These are phyloP conservation scores for Basipetospora chlamydospora DNA, from an alignment of 2,329 filamentous ascomycete species.

Conservation along the genomic window DNA sequence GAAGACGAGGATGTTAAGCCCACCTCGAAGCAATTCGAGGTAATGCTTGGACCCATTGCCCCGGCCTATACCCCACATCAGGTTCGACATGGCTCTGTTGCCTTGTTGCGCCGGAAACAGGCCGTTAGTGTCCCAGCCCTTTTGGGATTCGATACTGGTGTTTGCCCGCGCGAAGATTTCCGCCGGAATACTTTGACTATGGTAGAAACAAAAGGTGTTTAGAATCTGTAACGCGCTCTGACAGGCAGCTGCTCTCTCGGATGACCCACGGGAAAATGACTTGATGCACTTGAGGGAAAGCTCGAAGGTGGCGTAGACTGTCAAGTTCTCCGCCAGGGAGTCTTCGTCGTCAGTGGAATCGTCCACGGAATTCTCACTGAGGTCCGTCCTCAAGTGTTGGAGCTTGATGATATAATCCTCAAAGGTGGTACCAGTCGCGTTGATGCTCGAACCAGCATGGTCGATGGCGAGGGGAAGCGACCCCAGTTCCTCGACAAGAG, in stretches of 20 bases:
- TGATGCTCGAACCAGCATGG: slow-evolving; percentile 12
- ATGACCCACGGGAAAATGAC: slow-evolving; percentile 8
- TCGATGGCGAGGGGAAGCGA: slow-evolving; percentile 16
- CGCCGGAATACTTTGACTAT: slow-evolving; percentile 11
- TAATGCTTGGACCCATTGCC: slow-evolving; percentile 4
- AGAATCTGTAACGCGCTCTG: slow-evolving; percentile 13
- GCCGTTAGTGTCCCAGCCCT: background rate
- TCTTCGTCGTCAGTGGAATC: too few species aligned
- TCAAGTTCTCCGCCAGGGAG: slow-evolving; percentile 6
- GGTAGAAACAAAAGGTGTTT: slow-evolving; percentile 15
- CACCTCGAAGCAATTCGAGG: background rate
- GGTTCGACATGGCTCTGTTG: background rate
- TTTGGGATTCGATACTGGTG: background rate
- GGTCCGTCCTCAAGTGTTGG: background rate
- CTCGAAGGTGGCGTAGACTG: slow-evolving; percentile 8
- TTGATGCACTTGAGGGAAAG: slow-evolving; percentile 15
- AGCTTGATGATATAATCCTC: slow-evolving; percentile 7
- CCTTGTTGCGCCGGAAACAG: background rate
- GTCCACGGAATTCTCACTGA: slow-evolving; percentile 1
- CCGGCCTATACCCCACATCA: background rate
- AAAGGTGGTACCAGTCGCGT: slow-evolving; percentile 7
- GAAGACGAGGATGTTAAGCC: slow-evolving; percentile 6
- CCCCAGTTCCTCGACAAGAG: slow-evolving; percentile 11
- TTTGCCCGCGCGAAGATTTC: slow-evolving; percentile 10
- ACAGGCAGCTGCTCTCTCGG: slow-evolving; percentile 5